These are phyloP conservation scores for Nicotiana undulata DNA, from an alignment of 257 asterid species.

Conservation along the genomic window DNA sequence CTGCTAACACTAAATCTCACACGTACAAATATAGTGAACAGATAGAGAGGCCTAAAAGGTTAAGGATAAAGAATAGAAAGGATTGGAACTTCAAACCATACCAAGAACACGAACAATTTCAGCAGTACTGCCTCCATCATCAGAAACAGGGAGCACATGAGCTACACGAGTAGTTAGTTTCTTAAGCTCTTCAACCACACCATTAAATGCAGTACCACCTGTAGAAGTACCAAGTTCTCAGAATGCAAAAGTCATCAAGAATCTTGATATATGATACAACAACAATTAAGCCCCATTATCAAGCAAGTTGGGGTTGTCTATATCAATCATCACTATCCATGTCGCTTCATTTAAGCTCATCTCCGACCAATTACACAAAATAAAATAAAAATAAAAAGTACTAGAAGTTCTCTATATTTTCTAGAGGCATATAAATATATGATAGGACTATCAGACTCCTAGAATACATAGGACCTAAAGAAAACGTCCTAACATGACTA, in stretches of 20 bases:
- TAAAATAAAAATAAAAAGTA: neutral
- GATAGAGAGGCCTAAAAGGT: neutral
- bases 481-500: neutral
- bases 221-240: conserved; percentile 10
- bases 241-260: neutral
- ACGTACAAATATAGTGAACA: neutral
- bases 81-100: conserved; percentile 17
- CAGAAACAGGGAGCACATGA: conserved; percentile 96
- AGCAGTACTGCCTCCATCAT: conserved; percentile 99
- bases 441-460: neutral
- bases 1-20: neutral
- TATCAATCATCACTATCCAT: neutral
- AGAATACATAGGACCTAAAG: too few relatives aligned
- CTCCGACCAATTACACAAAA: neutral
- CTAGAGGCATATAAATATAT: neutral
- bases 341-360: neutral
- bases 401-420: neutral
- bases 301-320: neutral
- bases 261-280: neutral
- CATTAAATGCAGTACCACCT: conserved; percentile 99
- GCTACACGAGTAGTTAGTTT: conserved; percentile 79
- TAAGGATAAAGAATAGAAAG: neutral
- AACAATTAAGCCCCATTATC: neutral
- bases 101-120: conserved; percentile 99
- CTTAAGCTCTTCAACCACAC: conserved; percentile 94